These are phyloP conservation scores for Eucalyptus erythrocorys DNA, from an alignment of 345 rosid genomes.

Conservation along the genomic window DNA sequence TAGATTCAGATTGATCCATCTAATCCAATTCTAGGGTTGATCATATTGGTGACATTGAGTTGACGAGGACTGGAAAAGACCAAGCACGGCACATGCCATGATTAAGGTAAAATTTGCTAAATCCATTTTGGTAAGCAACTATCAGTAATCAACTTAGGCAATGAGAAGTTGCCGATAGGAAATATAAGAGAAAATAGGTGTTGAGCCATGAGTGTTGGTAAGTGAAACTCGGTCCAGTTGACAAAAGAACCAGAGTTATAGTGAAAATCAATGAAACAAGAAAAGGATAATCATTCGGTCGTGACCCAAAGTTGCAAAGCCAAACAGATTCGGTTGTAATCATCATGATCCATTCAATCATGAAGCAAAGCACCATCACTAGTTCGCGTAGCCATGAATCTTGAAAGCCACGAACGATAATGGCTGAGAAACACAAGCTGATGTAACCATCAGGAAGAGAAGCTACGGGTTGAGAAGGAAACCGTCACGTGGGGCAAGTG, in stretches of 20 bases:
- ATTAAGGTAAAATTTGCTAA: neutral
- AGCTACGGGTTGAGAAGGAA: neutral
- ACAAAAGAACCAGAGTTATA: neutral
- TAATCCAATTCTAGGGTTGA: too few species aligned
- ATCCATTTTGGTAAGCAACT: neutral
- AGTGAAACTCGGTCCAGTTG: neutral
- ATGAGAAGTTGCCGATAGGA: neutral
- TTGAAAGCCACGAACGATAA: neutral
- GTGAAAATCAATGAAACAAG: neutral
- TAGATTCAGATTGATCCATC: accelerated
- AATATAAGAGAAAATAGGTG: neutral
- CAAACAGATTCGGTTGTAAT: neutral
- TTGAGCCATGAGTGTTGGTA: neutral
- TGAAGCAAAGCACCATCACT: neutral
- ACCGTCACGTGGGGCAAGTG: neutral
- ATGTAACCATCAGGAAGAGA: neutral
- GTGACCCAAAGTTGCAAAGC: neutral
- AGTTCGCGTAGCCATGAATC: neutral
- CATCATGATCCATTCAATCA: neutral
- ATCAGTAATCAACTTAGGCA: neutral
- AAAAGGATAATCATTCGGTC: neutral
- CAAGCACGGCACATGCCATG: neutral
- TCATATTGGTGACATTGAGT: neutral
- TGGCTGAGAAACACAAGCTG: neutral
- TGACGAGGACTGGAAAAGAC: accelerated